Evolutionary conservation across 768 basidiomycete species (phyloP).

Genomic region (Psilocybe cyanescens): DNA sequence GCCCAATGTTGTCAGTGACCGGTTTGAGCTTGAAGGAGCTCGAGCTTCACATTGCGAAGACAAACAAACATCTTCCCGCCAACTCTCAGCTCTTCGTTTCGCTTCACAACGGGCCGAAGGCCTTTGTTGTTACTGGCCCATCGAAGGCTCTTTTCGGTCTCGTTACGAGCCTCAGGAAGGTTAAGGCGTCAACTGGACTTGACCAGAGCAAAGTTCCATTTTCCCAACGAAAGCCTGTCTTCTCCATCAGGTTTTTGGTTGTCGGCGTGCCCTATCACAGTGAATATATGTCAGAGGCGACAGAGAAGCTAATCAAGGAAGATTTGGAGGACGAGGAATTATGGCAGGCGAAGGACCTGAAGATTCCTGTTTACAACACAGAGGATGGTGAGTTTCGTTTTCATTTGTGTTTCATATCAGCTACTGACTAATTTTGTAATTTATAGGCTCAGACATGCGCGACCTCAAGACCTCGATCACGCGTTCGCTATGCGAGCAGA

Average conservation of each 20-base stretch:
- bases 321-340: slow-evolving; percentile 81
- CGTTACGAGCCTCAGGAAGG: slow-evolving; percentile 87
- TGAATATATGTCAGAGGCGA: slow-evolving; percentile 73
- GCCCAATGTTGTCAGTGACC: slow-evolving; percentile 91
- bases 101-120: slow-evolving; percentile 90
- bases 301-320: slow-evolving; percentile 75
- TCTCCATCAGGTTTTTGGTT: slow-evolving; percentile 92
- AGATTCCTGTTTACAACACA: slow-evolving; percentile 89
- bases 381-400: slow-evolving; percentile 73
- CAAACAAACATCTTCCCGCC: slow-evolving; percentile 81
- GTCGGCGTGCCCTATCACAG: slow-evolving; percentile 98
- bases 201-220: slow-evolving; percentile 96
- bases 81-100: slow-evolving; percentile 85
- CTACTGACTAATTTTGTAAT: slow-evolving; percentile 19
- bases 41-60: slow-evolving; percentile 80
- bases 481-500: slow-evolving; percentile 88
- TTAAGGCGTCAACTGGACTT: slow-evolving; percentile 82
- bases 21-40: slow-evolving; percentile 80
- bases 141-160: slow-evolving; percentile 92
- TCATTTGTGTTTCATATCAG: slow-evolving; percentile 6
- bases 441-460: slow-evolving; percentile 84
- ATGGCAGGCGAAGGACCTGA: slow-evolving; percentile 70
- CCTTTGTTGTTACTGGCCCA: slow-evolving; percentile 93
- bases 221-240: slow-evolving; percentile 94
- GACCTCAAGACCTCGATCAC: slow-evolving; percentile 71